Base-by-base conservation (phyloP, 2,329 filamentous ascomycete species). In the Fusarium sp. region DNA sequence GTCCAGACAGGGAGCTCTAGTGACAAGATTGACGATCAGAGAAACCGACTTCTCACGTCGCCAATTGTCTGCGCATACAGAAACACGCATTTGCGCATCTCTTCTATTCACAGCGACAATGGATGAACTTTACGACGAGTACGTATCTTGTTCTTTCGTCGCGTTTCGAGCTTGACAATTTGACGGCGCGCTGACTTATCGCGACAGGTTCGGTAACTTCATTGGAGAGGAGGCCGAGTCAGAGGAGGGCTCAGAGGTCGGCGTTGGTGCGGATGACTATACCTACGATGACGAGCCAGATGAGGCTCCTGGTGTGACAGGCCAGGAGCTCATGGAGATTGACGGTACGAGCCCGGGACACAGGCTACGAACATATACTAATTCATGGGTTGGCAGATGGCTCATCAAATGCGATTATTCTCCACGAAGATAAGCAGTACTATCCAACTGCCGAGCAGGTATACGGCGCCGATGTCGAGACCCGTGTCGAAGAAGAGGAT, bases 361-460 rank as follows among this genome's bases (percentile, higher is more conserved):
- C 24, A 45, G 38, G 17, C 41, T 33, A 31, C 45, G 66, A 45
- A 75, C 22, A 22, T 60, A 24, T 31, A 18, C 48, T 57, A 64
- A 70, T 62, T 68, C 66, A 18, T 69, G 54, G 47, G 58, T 44
- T 55, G 64, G 70, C 74, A 89, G 90, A 94, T 82, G 95, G 93
- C 20, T 94, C 96, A 7, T 98, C 95, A 10, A 99, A 98, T 82
- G 96, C 96, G 58, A 95, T 99, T n/a, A 90, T 99, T 66, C 89
- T 99, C 51, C 96, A 99, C 84, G 96, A 99, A 87, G 96, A 99
- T 85, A 99, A 99, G 83, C 96, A 98, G 82, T 99, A 99, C 84
- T 99, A 99, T 81, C 96, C 96, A 36, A 98, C 95, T n/a, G 96
- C 96, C 64, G 92, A 96, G 80, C 96, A 99, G 83, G 92, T 98